Base-by-base conservation (phyloP, 164 flowering plant species). In the Platanus orientalis region DNA sequence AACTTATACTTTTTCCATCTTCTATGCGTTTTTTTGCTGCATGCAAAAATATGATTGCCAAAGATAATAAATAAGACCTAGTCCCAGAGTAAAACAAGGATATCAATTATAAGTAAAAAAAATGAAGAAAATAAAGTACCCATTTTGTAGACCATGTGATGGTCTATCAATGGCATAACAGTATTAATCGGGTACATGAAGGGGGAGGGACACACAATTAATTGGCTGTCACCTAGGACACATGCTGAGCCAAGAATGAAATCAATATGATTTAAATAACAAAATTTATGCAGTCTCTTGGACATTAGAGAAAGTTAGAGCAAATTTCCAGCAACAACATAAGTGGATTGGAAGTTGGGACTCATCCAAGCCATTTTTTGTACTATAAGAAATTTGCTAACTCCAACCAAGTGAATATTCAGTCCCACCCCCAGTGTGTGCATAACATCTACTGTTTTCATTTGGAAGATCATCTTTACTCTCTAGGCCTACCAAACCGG, bases 11-110 rank as follows among this genome's bases (percentile, higher is more conserved):
- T 17, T 52, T 47, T 25, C 29, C 63, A 21, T 52, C 52, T 60
- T 60, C n/a, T n/a, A n/a, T 71, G 6, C 67, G 73, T 27, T 53
- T 60, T 71, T 85, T 83, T 36, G 83, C 87, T 85, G 79, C 63
- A 52, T 21, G 4, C 19, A 45, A 45, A 6, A 45, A 19, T 1
- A 16, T 45, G 1, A 36, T 36, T 16, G 49, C 20, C 2, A 14
- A 45, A 45, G 49, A 16, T 13, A 45, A 45, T 16, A 16, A 45
- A 42, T 16, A 42, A 42, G 17, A 16, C 47, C 13, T 11, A 0
- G 14, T 10, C 47, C 47, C 11, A 16, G 13, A 11, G 47, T 19
- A 16, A 45, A 19, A 5, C 4, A 16, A 16, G 49, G 20, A 6
- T 45, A 2, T 12, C 16, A 14, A 45, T 2, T 19, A 16, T 45